Base-by-base conservation (phyloP, 2,329 filamentous ascomycete genomes). In the Paracoccidioides lutzii region DNA sequence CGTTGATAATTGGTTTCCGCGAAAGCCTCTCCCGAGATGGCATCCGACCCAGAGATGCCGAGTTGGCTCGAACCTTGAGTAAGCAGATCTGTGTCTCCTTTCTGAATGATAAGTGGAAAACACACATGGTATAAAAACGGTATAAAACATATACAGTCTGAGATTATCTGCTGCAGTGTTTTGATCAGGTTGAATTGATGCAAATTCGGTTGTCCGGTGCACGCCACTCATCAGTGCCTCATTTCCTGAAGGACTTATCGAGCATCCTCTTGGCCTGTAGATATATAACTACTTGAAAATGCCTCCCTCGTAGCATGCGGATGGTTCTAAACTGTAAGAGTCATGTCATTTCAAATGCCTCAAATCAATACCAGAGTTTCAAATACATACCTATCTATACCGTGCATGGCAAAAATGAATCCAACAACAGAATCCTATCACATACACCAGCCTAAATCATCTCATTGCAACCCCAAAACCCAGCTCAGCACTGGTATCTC, bases 401-500 rank as follows among this genome's bases (percentile, higher is more conserved):
- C 22, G 22, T 22, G 2, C 22, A 22, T 22, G 22, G 22, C 22
- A 22, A 22, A 22, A 22, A 22, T 10, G 10, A 40, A 40, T 12
- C 4, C n/a, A 30, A 32, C 28, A 30, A 3, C 43, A 45, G 12
- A 30, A 12, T 10, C 8, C 43, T 46, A 46, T 14, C 5, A 28
- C 43, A 28, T 22, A 5, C 22, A 46, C 28, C 45, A n/a, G 12
- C 28, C 14, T 32, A 10, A 3, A 51, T 41, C 35, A 10, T 35
- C 14, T 51, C n/a, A 51, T 40, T 40, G 40, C 48, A 51, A 7
- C 10, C 48, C 48, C 33, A 55, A 6, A 52, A 51, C 22, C 46
- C 40, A n/a, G 1, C 78, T 76, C 54, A 84, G 65, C 10, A 83
- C 61, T 0, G 83, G 83, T 44, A 85, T 75, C 53, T 75, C 76